Evolutionary conservation across 208 protist genomes (phyloP).

Genomic region (Herpetomonas tarakana): DNA sequence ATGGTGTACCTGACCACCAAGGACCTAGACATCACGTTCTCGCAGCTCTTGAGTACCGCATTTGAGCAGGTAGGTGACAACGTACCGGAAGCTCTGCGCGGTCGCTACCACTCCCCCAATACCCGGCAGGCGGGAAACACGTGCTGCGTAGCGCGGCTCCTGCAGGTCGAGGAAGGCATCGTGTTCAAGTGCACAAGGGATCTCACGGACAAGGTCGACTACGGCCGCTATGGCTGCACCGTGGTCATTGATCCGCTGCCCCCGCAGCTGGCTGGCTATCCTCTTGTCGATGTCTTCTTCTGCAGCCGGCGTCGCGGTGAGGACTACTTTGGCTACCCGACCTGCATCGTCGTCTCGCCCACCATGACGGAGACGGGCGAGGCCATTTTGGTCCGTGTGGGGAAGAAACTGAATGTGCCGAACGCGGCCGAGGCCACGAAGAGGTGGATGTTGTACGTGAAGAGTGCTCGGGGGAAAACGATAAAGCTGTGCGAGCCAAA

Average conservation of each 20-base stretch:
- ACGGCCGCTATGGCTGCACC: background rate
- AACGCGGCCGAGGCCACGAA: constrained; percentile 25
- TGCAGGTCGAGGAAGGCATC: background rate
- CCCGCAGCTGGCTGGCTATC: constrained; percentile 15
- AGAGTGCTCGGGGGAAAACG: constrained; percentile 24
- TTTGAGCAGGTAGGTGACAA: background rate
- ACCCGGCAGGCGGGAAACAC: background rate
- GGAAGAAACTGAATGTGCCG: constrained; percentile 43
- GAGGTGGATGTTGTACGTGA: constrained; percentile 46
- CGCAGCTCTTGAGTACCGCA: background rate
- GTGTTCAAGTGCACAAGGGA: background rate
- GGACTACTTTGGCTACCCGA: constrained; percentile 67
- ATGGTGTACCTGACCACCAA: background rate
- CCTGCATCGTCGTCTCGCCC: constrained; percentile 39
- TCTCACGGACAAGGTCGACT: background rate
- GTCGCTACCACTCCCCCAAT: background rate
- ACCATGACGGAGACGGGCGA: constrained; percentile 41
- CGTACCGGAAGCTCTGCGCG: background rate
- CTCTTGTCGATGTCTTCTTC: constrained; percentile 52
- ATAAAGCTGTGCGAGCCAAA: constrained; percentile 39
- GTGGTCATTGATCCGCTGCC: constrained; percentile 27
- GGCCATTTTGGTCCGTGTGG: constrained; percentile 41
- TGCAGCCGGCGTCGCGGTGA: constrained; percentile 56
- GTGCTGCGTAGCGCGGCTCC: background rate
- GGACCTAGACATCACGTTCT: background rate